These are phyloP conservation scores for Pouteria campechiana DNA, from an alignment of 179 eudicot genomes.

Conservation along the genomic window DNA sequence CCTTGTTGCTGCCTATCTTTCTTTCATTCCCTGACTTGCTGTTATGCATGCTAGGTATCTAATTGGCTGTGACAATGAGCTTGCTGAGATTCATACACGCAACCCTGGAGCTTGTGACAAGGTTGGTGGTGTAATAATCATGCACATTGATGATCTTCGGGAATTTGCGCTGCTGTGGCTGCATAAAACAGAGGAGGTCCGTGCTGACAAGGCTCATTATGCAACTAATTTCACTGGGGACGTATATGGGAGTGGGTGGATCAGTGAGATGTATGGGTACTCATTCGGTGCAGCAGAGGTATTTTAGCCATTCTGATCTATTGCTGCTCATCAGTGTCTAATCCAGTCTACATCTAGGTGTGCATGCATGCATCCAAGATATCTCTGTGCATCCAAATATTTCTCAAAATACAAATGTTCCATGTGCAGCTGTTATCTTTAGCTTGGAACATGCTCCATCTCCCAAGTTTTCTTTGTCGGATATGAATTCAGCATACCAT, in stretches of 20 bases:
- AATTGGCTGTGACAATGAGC: slow-evolving; percentile 86
- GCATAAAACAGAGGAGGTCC: slow-evolving; percentile 87
- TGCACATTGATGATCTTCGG: slow-evolving; percentile 88
- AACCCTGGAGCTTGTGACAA: slow-evolving; percentile 91
- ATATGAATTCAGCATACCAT: no score
- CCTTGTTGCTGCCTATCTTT: no score
- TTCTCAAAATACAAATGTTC: no score
- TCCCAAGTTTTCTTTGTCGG: no score
- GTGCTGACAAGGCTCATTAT: slow-evolving; percentile 85
- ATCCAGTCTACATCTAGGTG: not conserved
- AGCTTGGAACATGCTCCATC: no score
- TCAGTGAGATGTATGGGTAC: slow-evolving; percentile 99
- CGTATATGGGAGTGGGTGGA: slow-evolving; percentile 82
- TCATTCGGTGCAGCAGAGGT: slow-evolving; percentile 99
- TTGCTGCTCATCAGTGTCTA: no score
- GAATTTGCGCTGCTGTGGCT: slow-evolving; percentile 78
- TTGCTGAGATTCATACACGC: slow-evolving; percentile 81
- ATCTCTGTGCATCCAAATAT: no score
- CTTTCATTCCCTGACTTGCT: not conserved
- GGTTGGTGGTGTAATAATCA: slow-evolving; percentile 91
- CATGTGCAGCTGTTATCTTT: no score
- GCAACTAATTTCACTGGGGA: slow-evolving; percentile 75
- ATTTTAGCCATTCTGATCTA: slow-evolving; percentile 3
- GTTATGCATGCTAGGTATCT: slow-evolving; percentile 41
- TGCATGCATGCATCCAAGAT: no score